phyloP scores from a whole-genome alignment of 164 flowering plant genomes.

The Aristolochia contorta region DNA sequence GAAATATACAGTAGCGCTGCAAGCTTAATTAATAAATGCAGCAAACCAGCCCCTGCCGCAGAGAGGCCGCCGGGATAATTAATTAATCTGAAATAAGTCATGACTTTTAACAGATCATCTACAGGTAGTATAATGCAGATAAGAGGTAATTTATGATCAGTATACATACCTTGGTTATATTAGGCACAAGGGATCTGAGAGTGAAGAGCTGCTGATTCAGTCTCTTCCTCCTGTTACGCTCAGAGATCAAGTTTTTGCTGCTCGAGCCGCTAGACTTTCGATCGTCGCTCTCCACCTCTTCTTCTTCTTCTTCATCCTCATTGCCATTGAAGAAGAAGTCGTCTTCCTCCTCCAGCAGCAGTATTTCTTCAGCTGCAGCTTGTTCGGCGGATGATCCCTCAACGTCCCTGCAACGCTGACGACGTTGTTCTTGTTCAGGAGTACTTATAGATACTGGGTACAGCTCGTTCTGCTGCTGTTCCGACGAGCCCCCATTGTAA shows the following conservation, averaged over 20 bases:
- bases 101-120: too few relatives aligned
- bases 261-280: slow-evolving; percentile 2
- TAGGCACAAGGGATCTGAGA: slow-evolving; percentile 22
- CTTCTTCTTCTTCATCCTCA: slow-evolving; percentile 8
- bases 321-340: neutral
- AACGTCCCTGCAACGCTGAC: too few relatives aligned
- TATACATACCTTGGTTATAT: slow-evolving; percentile 27
- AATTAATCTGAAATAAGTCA: too few relatives aligned
- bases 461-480: too few relatives aligned
- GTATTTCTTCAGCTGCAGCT: neutral
- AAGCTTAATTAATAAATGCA: too few relatives aligned
- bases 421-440: too few relatives aligned
- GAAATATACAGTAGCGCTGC: too few relatives aligned
- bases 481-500: too few relatives aligned
- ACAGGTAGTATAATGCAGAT: too few relatives aligned
- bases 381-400: neutral
- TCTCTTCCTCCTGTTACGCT: slow-evolving; percentile 23
- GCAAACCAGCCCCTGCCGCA: too few relatives aligned
- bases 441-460: too few relatives aligned
- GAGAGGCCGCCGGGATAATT: neutral
- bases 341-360: neutral
- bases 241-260: slow-evolving; percentile 18
- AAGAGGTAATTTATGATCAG: too few relatives aligned
- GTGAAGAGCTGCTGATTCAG: slow-evolving; percentile 19
- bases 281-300: neutral